Conservation (phyloP, 2,329 filamentous ascomycete species). For the Rhinocladiella similis region DNA sequence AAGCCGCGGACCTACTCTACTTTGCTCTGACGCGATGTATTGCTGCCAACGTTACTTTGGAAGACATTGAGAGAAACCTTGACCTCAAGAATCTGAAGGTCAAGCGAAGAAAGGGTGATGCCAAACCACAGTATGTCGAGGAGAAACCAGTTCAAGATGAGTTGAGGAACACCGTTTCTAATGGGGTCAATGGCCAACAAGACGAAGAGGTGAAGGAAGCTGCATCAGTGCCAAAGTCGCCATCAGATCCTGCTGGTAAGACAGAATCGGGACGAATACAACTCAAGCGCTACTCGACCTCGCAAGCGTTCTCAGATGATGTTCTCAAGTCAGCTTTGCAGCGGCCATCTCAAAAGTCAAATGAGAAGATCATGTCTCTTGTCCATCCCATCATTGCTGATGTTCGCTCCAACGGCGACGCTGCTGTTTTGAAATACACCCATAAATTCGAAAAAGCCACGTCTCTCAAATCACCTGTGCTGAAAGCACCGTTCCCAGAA, state of each 20-base stretch:
- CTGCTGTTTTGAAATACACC: constrained; percentile 85
- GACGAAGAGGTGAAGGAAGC: constrained; percentile 42
- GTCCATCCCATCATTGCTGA: constrained; percentile 90
- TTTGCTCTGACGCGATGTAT: constrained; percentile 92
- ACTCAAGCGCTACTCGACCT: constrained; percentile 76
- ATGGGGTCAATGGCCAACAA: constrained; percentile 18
- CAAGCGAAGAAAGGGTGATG: constrained; percentile 87
- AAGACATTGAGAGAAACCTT: constrained; percentile 88
- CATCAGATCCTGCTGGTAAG: constrained; percentile 51
- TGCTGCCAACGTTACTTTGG: constrained; percentile 76
- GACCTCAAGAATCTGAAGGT: constrained; percentile 96
- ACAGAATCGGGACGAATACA: constrained; percentile 62
- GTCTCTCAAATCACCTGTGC: constrained; percentile 81
- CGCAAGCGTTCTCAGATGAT: constrained; percentile 44
- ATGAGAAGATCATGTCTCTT: constrained; percentile 89
- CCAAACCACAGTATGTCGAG: constrained; percentile 88
- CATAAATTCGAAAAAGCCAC: constrained; percentile 98
- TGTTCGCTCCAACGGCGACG: constrained; percentile 79
- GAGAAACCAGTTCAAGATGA: constrained; percentile 51
- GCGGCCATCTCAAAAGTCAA: constrained; percentile 89
- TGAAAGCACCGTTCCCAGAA: constrained; percentile 83
- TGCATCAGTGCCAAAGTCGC: constrained; percentile 54
- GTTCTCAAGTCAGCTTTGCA: constrained; percentile 75
- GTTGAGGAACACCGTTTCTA: constrained; percentile 34
- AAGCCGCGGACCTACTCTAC: constrained; percentile 93